A percentile compares a stretch with the other conserved stretches of the same genome.
These are phyloP conservation scores for Pulveroboletus sp. DNA, from an alignment of 768 basidiomycete species.

Conservation along the genomic window DNA sequence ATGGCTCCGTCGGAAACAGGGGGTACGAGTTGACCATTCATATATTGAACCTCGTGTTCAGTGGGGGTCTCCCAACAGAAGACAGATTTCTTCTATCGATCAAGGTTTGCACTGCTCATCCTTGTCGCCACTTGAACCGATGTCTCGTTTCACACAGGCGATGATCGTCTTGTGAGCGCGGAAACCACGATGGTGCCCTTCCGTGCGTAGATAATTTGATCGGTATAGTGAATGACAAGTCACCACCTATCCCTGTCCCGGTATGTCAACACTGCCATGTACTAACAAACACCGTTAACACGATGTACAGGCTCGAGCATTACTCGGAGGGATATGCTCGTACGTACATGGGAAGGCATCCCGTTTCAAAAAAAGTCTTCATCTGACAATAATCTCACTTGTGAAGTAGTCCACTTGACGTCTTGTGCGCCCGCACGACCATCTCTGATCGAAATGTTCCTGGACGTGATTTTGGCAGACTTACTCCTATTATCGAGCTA, in stretches of 20 bases:
- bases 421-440: too few relatives aligned
- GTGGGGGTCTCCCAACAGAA: background rate
- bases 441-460: too few relatives aligned
- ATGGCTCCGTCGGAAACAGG: background rate
- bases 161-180: constrained; percentile 4
- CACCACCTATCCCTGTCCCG: background rate
- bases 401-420: too few relatives aligned
- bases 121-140: background rate
- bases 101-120: background rate
- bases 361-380: background rate
- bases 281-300: background rate
- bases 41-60: constrained; percentile 8
- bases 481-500: too few relatives aligned
- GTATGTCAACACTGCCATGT: background rate
- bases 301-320: background rate
- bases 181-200: background rate
- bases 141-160: background rate
- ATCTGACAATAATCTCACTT: too few relatives aligned
- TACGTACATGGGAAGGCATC: background rate
- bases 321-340: background rate
- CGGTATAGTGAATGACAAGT: background rate
- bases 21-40: background rate
- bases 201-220: background rate
- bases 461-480: too few relatives aligned
- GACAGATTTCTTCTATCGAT: constrained; percentile 7